A percentile compares a stretch with the other conserved stretches of the same genome.
Evolutionary conservation across 2,329 filamentous ascomycete genomes (phyloP).

Genomic region (Talaromyces pinophilus): DNA sequence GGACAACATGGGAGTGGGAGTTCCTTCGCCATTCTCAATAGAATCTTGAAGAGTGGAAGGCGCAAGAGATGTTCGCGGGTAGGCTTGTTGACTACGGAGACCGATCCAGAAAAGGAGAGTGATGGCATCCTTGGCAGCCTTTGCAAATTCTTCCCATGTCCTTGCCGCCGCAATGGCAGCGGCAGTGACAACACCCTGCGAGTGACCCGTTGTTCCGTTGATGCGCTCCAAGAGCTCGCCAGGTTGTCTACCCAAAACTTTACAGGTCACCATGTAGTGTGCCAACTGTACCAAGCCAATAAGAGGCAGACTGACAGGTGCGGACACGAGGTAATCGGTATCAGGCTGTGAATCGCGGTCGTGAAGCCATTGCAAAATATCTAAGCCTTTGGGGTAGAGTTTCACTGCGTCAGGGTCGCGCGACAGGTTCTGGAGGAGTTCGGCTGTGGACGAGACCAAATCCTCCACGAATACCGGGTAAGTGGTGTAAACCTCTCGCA

Average conservation of each 20-base stretch:
- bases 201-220: constrained; percentile 89
- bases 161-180: constrained; percentile 87
- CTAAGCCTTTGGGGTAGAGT: constrained; percentile 94
- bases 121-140: constrained; percentile 75
- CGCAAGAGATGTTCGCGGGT: constrained; percentile 89
- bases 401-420: constrained; percentile 86
- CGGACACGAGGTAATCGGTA: constrained; percentile 89
- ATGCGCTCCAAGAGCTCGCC: constrained; percentile 83
- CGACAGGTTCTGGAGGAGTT: constrained; percentile 82
- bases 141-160: constrained; percentile 89
- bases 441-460: constrained; percentile 76
- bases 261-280: constrained; percentile 93
- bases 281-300: constrained; percentile 95
- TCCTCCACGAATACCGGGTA: constrained; percentile 90
- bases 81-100: constrained; percentile 93
- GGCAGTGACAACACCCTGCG: constrained; percentile 91
- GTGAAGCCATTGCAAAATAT: constrained; percentile 91
- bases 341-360: constrained; percentile 88
- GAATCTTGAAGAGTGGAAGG: constrained; percentile 91
- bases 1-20: constrained; percentile 94
- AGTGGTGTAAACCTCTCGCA: constrained; percentile 85
- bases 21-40: constrained; percentile 89
- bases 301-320: constrained; percentile 91
- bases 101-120: constrained; percentile 99
- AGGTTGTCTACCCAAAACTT: constrained; percentile 83